phyloP scores from a whole-genome alignment of 2,329 filamentous ascomycete genomes.

The Daldinia sp. region DNA sequence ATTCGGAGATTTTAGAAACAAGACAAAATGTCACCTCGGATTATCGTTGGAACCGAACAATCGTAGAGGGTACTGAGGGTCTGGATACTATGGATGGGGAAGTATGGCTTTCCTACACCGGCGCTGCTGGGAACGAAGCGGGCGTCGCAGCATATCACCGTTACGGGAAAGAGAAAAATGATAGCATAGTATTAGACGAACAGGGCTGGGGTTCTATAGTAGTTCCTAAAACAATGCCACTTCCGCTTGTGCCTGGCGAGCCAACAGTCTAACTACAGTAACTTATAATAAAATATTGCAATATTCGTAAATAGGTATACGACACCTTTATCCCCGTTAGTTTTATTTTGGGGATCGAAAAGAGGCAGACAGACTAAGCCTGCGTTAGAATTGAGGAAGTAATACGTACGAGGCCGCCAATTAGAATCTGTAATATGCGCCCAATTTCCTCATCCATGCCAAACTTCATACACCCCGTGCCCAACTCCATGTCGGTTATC shows the following conservation, averaged over 20 bases:
- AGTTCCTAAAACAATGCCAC: constrained; percentile 36
- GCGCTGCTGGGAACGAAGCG: constrained; percentile 19
- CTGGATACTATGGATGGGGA: constrained; percentile 43
- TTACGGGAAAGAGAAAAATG: constrained; percentile 41
- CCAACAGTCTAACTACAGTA: not conserved
- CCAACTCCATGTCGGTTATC: not conserved
- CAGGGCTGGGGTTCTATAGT: constrained; percentile 35
- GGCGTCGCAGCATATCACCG: constrained; percentile 38
- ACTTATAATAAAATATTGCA: not conserved
- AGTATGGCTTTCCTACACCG: constrained; percentile 43
- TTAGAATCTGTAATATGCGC: not conserved
- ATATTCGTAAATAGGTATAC: not conserved
- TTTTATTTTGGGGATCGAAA: not conserved
- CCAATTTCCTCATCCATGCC: not conserved
- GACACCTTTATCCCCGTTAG: not conserved
- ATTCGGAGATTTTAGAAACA: constrained; percentile 35
- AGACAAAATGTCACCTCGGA: constrained; percentile 46
- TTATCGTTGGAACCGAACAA: constrained; percentile 47
- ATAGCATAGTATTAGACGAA: constrained; percentile 35
- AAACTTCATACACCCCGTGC: not conserved
- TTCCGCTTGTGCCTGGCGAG: constrained; percentile 16
- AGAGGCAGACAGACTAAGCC: no score
- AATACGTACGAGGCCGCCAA: not conserved
- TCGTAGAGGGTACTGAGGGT: constrained; percentile 43
- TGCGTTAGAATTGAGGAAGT: not conserved